Evolutionary conservation across 176 grass and related monocot species (phyloP), one percentile per base, ranked within the genome.

Genomic region (Eleusine indica): DNA sequence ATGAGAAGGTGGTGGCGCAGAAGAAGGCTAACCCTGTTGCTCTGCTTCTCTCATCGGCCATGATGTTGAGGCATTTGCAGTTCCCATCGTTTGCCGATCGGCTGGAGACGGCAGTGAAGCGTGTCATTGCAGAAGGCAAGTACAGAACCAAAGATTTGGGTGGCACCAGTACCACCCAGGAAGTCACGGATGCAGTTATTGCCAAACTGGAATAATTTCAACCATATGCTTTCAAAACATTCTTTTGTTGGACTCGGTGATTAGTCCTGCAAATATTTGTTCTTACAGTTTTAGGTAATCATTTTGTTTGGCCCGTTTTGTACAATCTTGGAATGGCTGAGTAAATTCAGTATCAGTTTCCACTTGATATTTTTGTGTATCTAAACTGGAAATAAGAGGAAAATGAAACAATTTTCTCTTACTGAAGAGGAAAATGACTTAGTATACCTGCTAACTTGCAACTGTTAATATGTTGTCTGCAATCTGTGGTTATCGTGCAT

Each of bases 61-160:
- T 98, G 96, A 98, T 98, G 96, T 75, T 98, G 80, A 83, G 96
- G 83, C 96, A 98, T 79, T 88, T 99, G 83, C 96, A 87, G 71
- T 95, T 99, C 58, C 96, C 93, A 1, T 94, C 91, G 1, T 99
- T 95, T 17, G 93, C 96, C 0, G 96, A 99, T 66, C 80, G 96
- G 43, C 73, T 99, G 62, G 96, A 94, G 80, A 90, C 91, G 1
- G 89, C 93, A 10, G 91, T 96, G 32, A 94, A 94, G 86, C 44
- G 66, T 41, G 96, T 99, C n/a, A 93, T 99, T 73, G 74, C 87
- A 60, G 93, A 92, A 78, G 96, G 93, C 76, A 83, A 91, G 52
- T 90, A 86, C 87, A 95, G 85, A 84, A 99, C 96, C 16, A 96
- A 92, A 83, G 96, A 96, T 87, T 86, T 99, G 85, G 96, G 96